Evolutionary conservation across 345 rosid species (phyloP).

Genomic region (Melaleuca quinquenervia): DNA sequence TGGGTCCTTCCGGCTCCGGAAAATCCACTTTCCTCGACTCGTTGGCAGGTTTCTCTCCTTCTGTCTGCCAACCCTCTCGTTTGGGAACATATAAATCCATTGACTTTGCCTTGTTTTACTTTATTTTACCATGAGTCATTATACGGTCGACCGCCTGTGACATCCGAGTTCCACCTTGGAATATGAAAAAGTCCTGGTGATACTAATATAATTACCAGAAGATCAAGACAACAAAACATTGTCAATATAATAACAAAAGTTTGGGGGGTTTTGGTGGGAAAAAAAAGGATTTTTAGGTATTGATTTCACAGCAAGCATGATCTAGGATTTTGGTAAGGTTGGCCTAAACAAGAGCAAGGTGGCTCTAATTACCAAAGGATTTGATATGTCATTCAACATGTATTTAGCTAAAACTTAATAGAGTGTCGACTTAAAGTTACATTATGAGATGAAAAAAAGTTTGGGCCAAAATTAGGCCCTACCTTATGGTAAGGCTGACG

Average conservation of each 20-base stretch:
- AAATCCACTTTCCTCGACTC: slow-evolving; percentile 30
- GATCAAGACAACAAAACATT: background rate
- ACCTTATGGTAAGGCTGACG: too few species aligned
- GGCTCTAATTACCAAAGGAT: too few species aligned
- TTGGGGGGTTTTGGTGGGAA: background rate
- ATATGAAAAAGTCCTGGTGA: background rate
- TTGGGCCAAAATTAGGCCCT: too few species aligned
- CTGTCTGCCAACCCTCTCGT: background rate
- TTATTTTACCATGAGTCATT: background rate
- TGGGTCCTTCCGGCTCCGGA: slow-evolving; percentile 36
- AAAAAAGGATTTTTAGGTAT: background rate
- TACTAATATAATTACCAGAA: background rate
- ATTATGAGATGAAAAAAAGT: too few species aligned
- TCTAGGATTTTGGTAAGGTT: background rate
- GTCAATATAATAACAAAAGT: background rate
- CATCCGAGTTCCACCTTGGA: background rate
- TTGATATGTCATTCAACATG: too few species aligned
- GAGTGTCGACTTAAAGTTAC: too few species aligned
- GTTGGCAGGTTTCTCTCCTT: slow-evolving; percentile 16
- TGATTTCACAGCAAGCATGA: background rate
- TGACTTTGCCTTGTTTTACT: background rate
- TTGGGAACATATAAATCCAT: background rate
- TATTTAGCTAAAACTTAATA: too few species aligned
- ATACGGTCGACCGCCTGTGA: background rate
- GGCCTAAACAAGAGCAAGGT: too few species aligned